Evolutionary conservation across 164 flowering plant genomes (phyloP), one percentile per base, ranked within the genome.

Genomic region (Vitis amurensis): DNA sequence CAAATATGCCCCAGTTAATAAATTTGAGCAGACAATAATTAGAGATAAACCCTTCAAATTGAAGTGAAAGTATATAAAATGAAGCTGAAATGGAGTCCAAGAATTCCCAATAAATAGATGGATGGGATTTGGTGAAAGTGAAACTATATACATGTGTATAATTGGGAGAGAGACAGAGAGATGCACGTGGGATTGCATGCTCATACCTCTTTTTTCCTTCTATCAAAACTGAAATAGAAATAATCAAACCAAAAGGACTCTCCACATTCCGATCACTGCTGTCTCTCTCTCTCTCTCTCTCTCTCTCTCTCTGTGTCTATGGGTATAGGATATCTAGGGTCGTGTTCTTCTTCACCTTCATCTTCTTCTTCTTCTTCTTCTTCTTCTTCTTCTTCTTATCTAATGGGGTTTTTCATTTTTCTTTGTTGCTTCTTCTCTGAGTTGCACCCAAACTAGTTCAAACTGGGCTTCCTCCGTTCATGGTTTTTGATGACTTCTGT

Each of bases 101-200:
- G 44, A 37, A 3, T 6, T 37, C 44, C 27, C 27, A 23, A 23
- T 23, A 23, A 23, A 23, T 23, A 23, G 27, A 23, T 23, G 27
- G 27, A 23, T 23, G 27, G 27, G 27, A 23, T 23, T 23, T 23
- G 27, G 27, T 23, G 27, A 23, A 23, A 23, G 27, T 23, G 27
- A 51, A 5, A 7, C 10, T 50, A 50, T 37, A 4, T 31, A 63
- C 50, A 29, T 37, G 44, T 37, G 8, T 37, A 37, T 37, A 37
- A 37, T 37, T 37, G 55, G n/a, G 13, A 27, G 57, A 67, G 13
- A 14, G 61, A 63, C 52, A 73, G 59, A 69, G 76, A 70, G 73
- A 11, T 8, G 81, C 85, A 82, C 83, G 85, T 82, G 85, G 81
- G 17, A 50, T 50, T 82, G 83, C 85, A 79, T 82, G 83, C 73